phyloP scores from a whole-genome alignment of 2,329 filamentous ascomycete genomes.

The Ceratocystis harringtonii region DNA sequence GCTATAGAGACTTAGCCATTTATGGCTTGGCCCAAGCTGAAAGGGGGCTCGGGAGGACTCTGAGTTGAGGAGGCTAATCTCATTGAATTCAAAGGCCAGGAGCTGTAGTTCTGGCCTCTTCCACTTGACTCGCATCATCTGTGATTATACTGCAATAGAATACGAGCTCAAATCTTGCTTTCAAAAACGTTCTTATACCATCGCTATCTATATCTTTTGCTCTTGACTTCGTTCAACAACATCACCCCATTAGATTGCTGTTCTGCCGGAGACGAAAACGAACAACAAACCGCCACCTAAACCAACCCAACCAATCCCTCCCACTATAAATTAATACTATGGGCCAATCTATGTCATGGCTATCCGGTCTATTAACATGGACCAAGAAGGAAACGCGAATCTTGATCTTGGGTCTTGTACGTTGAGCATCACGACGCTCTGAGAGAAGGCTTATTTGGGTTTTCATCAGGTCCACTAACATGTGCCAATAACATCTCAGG shows the following conservation, averaged over 20 bases:
- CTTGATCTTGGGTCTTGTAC: slow-evolving; percentile 81
- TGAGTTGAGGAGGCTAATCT: slow-evolving; percentile 11
- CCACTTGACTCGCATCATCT: neutral
- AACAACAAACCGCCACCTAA: neutral
- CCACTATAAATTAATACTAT: slow-evolving; percentile 26
- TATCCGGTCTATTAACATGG: slow-evolving; percentile 57
- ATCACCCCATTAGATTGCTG: neutral
- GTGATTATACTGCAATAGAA: neutral
- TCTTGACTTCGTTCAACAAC: neutral
- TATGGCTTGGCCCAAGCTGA: slow-evolving; percentile 5
- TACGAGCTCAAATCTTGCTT: neutral
- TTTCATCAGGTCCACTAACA: slow-evolving; percentile 1
- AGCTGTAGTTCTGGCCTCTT: slow-evolving; percentile 1
- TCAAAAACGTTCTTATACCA: neutral
- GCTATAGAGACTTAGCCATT: slow-evolving; percentile 1
- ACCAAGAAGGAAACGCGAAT: slow-evolving; percentile 97
- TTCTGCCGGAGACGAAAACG: neutral
- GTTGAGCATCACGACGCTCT: slow-evolving; percentile 21
- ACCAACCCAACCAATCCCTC: neutral
- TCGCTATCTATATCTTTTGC: neutral
- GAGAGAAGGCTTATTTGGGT: neutral
- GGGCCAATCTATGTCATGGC: slow-evolving; percentile 52
- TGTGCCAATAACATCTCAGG: slow-evolving; percentile 36
- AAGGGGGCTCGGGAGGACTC: slow-evolving; percentile 6
- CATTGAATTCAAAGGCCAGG: neutral